phyloP scores from a whole-genome alignment of 257 asterid genomes.

The Jasminum sambac region DNA sequence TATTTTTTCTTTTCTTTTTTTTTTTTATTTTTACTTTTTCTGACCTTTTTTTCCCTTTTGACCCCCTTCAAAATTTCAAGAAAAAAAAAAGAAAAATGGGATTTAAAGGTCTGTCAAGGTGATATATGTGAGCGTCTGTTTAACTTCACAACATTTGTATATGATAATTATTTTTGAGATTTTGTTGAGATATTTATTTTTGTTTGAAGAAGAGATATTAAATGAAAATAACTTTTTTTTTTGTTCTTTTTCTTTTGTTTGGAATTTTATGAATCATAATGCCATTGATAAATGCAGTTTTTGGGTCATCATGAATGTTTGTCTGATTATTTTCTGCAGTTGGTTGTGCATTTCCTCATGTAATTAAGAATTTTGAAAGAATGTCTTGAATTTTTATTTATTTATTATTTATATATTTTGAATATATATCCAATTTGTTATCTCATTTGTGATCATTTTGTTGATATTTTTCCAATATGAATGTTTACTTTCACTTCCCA shows the following conservation, averaged over 20 bases:
- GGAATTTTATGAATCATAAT: not conserved
- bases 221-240: not conserved
- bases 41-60: not conserved
- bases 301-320: not conserved
- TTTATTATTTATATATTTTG: not conserved
- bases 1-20: not conserved
- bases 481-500: too few species aligned
- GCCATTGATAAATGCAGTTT: not conserved
- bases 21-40: not conserved
- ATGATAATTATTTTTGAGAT: constrained; percentile 17
- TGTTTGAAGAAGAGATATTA: not conserved
- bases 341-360: not conserved
- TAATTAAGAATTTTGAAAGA: not conserved
- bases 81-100: too few species aligned
- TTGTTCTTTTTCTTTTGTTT: not conserved
- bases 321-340: not conserved
- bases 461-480: too few species aligned
- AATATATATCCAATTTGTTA: not conserved
- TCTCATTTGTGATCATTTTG: too few species aligned
- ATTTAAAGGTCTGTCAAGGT: not conserved
- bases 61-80: not conserved
- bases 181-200: constrained; percentile 11
- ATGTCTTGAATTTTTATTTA: not conserved
- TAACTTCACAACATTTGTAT: constrained; percentile 3
- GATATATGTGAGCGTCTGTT: not conserved